Percentiles rank a stretch among this genome's conserved stretches.
phyloP scores from a whole-genome alignment of 805 yeast species.

The Candida endomychidarum region DNA sequence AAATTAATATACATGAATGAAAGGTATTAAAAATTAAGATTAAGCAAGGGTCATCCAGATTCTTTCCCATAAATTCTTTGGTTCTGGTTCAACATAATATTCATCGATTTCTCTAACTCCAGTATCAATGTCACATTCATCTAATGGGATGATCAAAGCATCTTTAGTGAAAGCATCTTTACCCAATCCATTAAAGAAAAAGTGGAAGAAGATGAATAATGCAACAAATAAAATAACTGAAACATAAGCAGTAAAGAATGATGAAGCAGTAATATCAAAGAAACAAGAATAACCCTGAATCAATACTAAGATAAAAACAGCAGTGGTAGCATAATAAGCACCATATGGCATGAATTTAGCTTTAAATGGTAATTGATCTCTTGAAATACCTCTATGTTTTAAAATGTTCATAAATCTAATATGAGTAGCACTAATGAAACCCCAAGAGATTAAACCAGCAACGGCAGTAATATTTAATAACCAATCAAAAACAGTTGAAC shows the following conservation, averaged over 20 bases:
- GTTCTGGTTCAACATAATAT: conserved; percentile 55
- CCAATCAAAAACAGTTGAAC: conserved; percentile 67
- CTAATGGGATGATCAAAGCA: conserved; percentile 46
- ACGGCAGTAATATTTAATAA: conserved; percentile 73
- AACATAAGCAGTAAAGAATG: conserved; percentile 70
- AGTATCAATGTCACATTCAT: conserved; percentile 68
- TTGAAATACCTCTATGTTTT: conserved; percentile 58
- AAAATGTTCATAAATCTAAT: conserved; percentile 69
- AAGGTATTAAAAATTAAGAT: background rate
- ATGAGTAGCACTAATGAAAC: conserved; percentile 62
- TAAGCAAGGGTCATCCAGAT: conserved; percentile 45
- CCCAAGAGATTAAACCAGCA: conserved; percentile 75
- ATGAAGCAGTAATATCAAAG: conserved; percentile 50
- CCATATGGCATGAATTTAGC: conserved; percentile 67
- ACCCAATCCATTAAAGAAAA: conserved; percentile 45
- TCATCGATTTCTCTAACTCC: conserved; percentile 66
- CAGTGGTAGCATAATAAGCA: conserved; percentile 62
- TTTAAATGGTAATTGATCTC: conserved; percentile 73
- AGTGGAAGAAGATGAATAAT: conserved; percentile 55
- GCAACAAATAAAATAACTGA: conserved; percentile 62
- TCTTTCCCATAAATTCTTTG: conserved; percentile 54
- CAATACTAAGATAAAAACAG: conserved; percentile 56
- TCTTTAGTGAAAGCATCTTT: conserved; percentile 31
- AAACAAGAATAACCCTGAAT: conserved; percentile 74
- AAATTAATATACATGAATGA: conserved; percentile 7